Percentiles rank a stretch among this genome's conserved stretches.
Conservation (phyloP, 495 filamentous ascomycete species). For the Staphylotrichum tortipilum region DNA sequence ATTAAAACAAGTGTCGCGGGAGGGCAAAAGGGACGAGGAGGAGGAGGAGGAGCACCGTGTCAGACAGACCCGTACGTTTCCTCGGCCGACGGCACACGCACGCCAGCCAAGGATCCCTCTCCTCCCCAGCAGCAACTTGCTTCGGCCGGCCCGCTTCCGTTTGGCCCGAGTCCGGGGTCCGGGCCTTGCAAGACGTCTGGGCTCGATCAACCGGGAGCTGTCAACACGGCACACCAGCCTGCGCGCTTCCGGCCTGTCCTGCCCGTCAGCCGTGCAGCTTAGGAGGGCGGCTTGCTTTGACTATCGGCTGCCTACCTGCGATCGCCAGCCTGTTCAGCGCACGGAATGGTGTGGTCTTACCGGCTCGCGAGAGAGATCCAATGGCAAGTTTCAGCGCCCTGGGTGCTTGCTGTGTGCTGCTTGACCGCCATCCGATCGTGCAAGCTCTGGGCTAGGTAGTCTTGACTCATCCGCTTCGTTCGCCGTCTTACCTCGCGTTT, state of each 20-base stretch:
- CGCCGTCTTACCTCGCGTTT: too few species aligned
- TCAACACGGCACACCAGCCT: too few species aligned
- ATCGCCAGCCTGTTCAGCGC: too few species aligned
- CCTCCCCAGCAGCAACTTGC: neutral
- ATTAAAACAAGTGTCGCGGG: neutral
- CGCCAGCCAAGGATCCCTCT: too few species aligned
- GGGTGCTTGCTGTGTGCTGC: too few species aligned
- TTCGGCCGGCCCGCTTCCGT: constrained; percentile 1
- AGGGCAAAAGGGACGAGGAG: neutral
- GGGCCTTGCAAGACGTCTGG: neutral
- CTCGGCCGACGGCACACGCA: neutral
- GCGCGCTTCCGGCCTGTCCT: neutral
- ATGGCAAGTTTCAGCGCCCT: neutral
- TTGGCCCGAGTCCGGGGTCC: neutral
- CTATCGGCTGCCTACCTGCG: neutral
- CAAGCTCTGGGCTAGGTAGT: neutral
- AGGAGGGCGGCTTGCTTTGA: too few species aligned
- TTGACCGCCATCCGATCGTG: neutral
- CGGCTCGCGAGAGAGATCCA: neutral
- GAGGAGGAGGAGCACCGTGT: too few species aligned
- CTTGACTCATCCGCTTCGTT: too few species aligned
- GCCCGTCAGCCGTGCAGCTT: neutral
- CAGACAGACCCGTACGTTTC: too few species aligned
- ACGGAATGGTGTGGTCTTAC: too few species aligned
- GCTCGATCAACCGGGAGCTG: neutral